A percentile compares a stretch with the other conserved stretches of the same genome.
phyloP scores from a whole-genome alignment of 2,329 filamentous ascomycete species.

The Aspergillus thermomutatus region DNA sequence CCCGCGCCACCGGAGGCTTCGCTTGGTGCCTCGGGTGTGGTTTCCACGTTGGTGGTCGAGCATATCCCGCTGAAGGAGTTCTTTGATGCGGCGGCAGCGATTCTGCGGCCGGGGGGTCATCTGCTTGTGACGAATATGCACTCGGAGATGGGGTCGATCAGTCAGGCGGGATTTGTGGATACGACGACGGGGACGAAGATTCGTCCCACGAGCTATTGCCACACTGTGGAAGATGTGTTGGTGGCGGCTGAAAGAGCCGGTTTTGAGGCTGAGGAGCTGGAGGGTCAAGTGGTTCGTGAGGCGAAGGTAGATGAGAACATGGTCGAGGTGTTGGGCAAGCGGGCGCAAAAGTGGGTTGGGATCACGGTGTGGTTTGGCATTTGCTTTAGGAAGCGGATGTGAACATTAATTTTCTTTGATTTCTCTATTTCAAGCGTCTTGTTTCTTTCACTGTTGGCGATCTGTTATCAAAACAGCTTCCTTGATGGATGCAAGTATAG shows the following conservation, averaged over 20 bases:
- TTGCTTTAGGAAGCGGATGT: constrained; percentile 39
- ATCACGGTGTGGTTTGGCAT: constrained; percentile 54
- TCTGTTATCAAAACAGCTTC: neutral
- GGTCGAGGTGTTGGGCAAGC: constrained; percentile 57
- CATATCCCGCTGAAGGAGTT: constrained; percentile 59
- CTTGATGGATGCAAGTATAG: neutral
- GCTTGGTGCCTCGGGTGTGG: constrained; percentile 42
- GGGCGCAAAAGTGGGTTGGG: constrained; percentile 63
- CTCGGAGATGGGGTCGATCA: constrained; percentile 57
- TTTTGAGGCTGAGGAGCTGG: constrained; percentile 41
- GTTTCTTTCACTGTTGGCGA: neutral
- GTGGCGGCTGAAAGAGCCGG: constrained; percentile 46
- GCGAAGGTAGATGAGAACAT: constrained; percentile 51
- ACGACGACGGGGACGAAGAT: constrained; percentile 54
- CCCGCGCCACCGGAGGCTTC: constrained; percentile 16
- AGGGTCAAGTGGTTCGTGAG: constrained; percentile 36
- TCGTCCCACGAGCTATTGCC: constrained; percentile 56
- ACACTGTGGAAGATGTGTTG: constrained; percentile 53
- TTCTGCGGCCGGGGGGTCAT: constrained; percentile 48
- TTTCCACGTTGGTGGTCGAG: constrained; percentile 64
- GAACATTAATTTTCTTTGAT: constrained; percentile 5
- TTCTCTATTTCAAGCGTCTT: neutral
- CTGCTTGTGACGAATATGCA: constrained; percentile 68
- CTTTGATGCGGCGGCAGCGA: constrained; percentile 47
- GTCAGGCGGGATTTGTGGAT: constrained; percentile 62